Evolutionary conservation across 306 rosid genomes (phyloP).

Genomic region (Acmispon strigosus): DNA sequence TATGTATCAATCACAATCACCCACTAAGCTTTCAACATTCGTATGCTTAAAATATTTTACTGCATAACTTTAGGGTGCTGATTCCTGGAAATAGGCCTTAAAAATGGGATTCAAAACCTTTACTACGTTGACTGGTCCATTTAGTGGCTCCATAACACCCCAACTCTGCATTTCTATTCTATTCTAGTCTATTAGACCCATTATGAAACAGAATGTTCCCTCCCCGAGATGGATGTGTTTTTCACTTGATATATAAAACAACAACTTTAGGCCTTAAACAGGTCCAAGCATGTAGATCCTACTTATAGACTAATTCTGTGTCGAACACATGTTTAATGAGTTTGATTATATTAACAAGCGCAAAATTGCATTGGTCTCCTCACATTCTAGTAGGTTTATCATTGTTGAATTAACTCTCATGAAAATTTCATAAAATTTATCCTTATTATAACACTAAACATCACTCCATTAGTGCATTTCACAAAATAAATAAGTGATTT

Average conservation of each 20-base stretch:
- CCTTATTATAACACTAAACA: no score
- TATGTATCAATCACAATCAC: conserved; percentile 16
- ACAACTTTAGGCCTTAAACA: no score
- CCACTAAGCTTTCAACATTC: conserved; percentile 8
- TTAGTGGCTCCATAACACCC: conserved; percentile 43
- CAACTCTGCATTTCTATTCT: background rate
- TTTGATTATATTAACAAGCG: no score
- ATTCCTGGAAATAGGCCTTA: conserved; percentile 43
- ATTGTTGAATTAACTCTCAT: no score
- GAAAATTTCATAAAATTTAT: no score
- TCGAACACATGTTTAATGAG: no score
- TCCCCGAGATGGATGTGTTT: background rate
- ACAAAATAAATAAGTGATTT: no score
- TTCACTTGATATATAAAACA: background rate
- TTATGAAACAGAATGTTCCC: background rate
- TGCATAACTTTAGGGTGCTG: conserved; percentile 43
- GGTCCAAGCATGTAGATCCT: no score
- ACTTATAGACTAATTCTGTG: no score
- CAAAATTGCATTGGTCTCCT: no score
- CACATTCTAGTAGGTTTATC: no score
- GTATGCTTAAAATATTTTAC: conserved; percentile 25
- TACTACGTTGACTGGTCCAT: conserved; percentile 37
- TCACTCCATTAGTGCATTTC: no score
- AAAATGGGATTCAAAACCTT: conserved; percentile 46
- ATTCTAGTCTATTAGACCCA: conserved; percentile 13